Conservation (phyloP, 805 yeast genomes). For the Suhomyces sp. region DNA sequence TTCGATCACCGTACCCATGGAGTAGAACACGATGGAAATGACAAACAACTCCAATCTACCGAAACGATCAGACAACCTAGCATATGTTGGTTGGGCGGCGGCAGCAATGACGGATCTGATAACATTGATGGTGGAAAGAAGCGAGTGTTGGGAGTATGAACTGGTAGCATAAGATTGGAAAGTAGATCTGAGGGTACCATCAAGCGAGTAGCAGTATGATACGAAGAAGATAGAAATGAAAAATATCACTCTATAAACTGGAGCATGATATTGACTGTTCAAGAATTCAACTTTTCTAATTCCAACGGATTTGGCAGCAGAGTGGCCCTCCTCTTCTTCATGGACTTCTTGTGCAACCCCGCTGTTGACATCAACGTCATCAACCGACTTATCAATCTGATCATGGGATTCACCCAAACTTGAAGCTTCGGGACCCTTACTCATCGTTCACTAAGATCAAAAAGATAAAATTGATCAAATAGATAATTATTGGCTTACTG, state of each 20-base stretch:
- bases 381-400: too few species aligned
- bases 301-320: conserved; percentile 43
- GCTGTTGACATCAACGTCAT: too few species aligned
- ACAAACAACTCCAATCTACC: conserved; percentile 58
- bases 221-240: conserved; percentile 52
- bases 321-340: too few species aligned
- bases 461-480: too few species aligned
- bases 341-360: too few species aligned
- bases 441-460: too few species aligned
- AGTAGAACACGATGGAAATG: conserved; percentile 53
- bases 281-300: conserved; percentile 57
- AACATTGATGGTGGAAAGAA: conserved; percentile 58
- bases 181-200: conserved; percentile 47
- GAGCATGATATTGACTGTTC: conserved; percentile 45
- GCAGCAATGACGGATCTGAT: conserved; percentile 62
- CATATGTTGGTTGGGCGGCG: conserved; percentile 63
- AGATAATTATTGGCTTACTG: too few species aligned
- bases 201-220: conserved; percentile 61
- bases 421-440: too few species aligned
- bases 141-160: conserved; percentile 53
- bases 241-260: conserved; percentile 37
- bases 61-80: conserved; percentile 63
- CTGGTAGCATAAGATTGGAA: conserved; percentile 57
- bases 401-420: too few species aligned
- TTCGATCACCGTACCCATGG: conserved; percentile 62